phyloP scores from a whole-genome alignment of 2,329 filamentous ascomycete genomes.

The Incumbomyces lentus region DNA sequence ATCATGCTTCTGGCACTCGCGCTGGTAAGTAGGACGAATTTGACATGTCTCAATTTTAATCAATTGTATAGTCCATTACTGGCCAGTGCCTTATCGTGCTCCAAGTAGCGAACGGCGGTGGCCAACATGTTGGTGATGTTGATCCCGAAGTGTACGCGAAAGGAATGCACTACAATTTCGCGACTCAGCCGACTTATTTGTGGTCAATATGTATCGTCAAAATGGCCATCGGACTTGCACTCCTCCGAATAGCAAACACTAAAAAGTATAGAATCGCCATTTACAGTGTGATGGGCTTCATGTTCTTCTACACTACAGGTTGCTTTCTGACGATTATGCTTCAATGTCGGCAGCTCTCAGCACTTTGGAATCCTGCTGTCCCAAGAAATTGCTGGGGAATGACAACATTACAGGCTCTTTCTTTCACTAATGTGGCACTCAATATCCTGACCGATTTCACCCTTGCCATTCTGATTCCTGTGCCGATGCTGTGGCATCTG shows the following conservation, averaged over 20 bases:
- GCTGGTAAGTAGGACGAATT: conserved; percentile 8
- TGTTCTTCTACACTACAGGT: conserved; percentile 3
- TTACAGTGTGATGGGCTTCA: conserved; percentile 25
- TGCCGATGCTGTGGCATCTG: conserved; percentile 33
- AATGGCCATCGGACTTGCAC: conserved; percentile 32
- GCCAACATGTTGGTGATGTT: conserved; percentile 29
- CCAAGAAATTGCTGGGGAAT: conserved; percentile 34
- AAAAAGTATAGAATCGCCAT: conserved; percentile 30
- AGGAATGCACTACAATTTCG: conserved; percentile 35
- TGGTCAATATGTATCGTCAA: conserved; percentile 31
- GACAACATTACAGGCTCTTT: conserved; percentile 31
- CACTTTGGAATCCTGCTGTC: conserved; percentile 36
- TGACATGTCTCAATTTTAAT: not conserved
- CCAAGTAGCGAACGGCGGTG: conserved; percentile 36
- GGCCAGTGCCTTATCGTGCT: conserved; percentile 33
- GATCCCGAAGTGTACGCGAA: conserved; percentile 26
- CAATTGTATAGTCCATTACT: conserved; percentile 23
- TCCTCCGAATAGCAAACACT: conserved; percentile 33
- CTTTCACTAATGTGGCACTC: conserved; percentile 33
- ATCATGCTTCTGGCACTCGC: conserved; percentile 17
- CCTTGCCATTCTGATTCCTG: conserved; percentile 29
- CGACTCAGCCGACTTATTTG: conserved; percentile 37
- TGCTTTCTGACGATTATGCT: conserved; percentile 10
- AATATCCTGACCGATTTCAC: conserved; percentile 34
- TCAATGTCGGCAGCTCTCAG: conserved; percentile 38